Evolutionary conservation across 2,329 filamentous ascomycete species (phyloP).

Genomic region (Cryphonectria japonica): DNA sequence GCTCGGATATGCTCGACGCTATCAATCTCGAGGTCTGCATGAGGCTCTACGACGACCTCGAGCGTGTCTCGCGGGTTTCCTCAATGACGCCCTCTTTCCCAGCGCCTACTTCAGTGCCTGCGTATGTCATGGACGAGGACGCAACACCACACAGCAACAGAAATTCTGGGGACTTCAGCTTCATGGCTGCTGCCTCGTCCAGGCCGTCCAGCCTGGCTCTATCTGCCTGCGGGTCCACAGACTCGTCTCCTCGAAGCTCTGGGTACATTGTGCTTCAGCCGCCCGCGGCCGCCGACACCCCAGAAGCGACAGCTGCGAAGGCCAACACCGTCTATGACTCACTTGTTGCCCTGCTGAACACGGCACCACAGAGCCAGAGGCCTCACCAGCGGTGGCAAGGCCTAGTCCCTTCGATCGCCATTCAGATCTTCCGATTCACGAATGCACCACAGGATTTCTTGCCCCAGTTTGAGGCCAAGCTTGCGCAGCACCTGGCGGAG

Average conservation of each 20-base stretch:
- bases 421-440: slow-evolving; percentile 63
- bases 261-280: slow-evolving; percentile 47
- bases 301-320: slow-evolving; percentile 24
- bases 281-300: slow-evolving; percentile 22
- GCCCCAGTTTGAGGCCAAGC: slow-evolving; percentile 52
- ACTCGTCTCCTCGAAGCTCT: slow-evolving; percentile 56
- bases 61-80: slow-evolving; percentile 47
- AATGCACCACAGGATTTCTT: slow-evolving; percentile 54
- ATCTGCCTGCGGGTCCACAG: slow-evolving; percentile 52
- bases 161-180: slow-evolving; percentile 50
- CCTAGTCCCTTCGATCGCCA: slow-evolving; percentile 56
- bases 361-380: slow-evolving; percentile 47
- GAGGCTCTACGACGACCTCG: slow-evolving; percentile 59
- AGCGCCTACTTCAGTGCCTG: slow-evolving; percentile 32
- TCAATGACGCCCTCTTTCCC: slow-evolving; percentile 29
- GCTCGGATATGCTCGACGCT: slow-evolving; percentile 63
- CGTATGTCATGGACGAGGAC: slow-evolving; percentile 39
- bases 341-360: slow-evolving; percentile 59
- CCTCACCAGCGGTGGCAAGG: slow-evolving; percentile 55
- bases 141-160: slow-evolving; percentile 33
- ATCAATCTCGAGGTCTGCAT: slow-evolving; percentile 69
- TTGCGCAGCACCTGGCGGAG: slow-evolving; percentile 50
- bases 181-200: slow-evolving; percentile 48
- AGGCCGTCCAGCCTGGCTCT: slow-evolving; percentile 57
- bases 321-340: slow-evolving; percentile 55